A percentile compares a stretch with the other conserved stretches of the same genome.
These are phyloP conservation scores for Sporisorium iseilematis-ciliati DNA, from an alignment of 1,284 basidiomycete genomes.

Conservation along the genomic window DNA sequence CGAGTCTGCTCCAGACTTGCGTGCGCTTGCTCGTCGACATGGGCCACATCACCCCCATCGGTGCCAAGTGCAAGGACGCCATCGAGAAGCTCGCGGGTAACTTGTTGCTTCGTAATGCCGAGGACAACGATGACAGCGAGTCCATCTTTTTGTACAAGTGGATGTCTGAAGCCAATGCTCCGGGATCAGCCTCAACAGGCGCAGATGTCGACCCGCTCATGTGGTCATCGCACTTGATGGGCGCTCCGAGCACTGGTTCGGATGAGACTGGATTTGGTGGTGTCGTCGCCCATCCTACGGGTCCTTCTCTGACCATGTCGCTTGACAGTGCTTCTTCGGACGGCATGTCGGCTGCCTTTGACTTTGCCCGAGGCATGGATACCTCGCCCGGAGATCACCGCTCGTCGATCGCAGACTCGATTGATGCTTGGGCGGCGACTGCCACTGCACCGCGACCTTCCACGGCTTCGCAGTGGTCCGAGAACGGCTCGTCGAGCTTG, in stretches of 20 bases:
- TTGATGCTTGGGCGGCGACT: slow-evolving; percentile 38
- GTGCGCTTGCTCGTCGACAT: slow-evolving; percentile 46
- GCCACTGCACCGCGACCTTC: slow-evolving; percentile 26
- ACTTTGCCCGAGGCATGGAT: slow-evolving; percentile 45
- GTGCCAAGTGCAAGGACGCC: slow-evolving; percentile 51
- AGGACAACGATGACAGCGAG: slow-evolving; percentile 22
- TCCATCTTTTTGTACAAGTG: slow-evolving; percentile 36
- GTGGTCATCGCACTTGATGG: slow-evolving; percentile 47
- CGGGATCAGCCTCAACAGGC: slow-evolving; percentile 11
- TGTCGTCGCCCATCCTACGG: slow-evolving; percentile 28
- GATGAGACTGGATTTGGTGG: slow-evolving; percentile 20
- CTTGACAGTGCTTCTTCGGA: slow-evolving; percentile 48
- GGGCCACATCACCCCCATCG: slow-evolving; percentile 48
- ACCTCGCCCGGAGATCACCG: slow-evolving; percentile 34
- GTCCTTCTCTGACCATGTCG: slow-evolving; percentile 49
- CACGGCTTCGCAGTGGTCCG: slow-evolving; percentile 47
- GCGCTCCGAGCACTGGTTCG: slow-evolving; percentile 17
- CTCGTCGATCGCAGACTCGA: slow-evolving; percentile 43
- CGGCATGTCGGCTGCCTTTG: slow-evolving; percentile 47
- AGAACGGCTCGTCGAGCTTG: slow-evolving; percentile 35
- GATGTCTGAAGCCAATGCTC: slow-evolving; percentile 27
- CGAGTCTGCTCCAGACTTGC: slow-evolving; percentile 37
- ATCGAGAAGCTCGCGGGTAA: slow-evolving; percentile 42
- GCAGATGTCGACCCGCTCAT: slow-evolving; percentile 33
- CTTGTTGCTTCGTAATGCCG: slow-evolving; percentile 28